phyloP scores from a whole-genome alignment of 257 asterid species.

The Striga asiatica region DNA sequence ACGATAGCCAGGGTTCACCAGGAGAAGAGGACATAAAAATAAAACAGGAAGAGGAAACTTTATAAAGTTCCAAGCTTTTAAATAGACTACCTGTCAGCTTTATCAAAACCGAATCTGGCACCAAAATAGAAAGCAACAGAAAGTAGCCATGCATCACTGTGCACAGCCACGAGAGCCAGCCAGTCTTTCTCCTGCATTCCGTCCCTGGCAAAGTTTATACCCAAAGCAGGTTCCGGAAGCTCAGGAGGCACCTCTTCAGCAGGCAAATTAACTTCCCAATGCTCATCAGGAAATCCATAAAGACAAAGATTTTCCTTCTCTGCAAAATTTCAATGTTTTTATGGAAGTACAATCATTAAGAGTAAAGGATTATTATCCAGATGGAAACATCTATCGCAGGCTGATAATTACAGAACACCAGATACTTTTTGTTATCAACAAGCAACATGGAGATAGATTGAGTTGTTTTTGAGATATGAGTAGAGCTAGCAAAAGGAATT shows the following conservation, averaged over 20 bases:
- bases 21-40: no score
- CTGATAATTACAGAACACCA: no score
- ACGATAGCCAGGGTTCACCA: no score
- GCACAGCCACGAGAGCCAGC: constrained; percentile 73
- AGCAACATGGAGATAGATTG: no score
- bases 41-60: no score
- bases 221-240: constrained; percentile 78
- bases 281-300: constrained; percentile 54
- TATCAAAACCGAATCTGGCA: constrained; percentile 59
- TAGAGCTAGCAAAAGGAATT: no score
- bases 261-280: constrained; percentile 82
- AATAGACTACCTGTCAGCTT: constrained; percentile 45
- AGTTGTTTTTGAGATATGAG: no score
- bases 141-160: constrained; percentile 71
- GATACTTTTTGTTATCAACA: no score
- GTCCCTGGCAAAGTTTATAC: no score
- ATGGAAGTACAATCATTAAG: constrained; percentile 5
- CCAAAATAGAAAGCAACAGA: constrained; percentile 67
- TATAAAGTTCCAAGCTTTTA: no score
- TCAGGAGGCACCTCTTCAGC: constrained; percentile 84
- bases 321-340: constrained; percentile 20
- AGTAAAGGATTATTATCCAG: no score
- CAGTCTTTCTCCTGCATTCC: constrained; percentile 75
- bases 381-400: no score
- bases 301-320: constrained; percentile 73